Conservation (phyloP, 2,329 filamentous ascomycete genomes). For the Stemphylium lycopersici region DNA sequence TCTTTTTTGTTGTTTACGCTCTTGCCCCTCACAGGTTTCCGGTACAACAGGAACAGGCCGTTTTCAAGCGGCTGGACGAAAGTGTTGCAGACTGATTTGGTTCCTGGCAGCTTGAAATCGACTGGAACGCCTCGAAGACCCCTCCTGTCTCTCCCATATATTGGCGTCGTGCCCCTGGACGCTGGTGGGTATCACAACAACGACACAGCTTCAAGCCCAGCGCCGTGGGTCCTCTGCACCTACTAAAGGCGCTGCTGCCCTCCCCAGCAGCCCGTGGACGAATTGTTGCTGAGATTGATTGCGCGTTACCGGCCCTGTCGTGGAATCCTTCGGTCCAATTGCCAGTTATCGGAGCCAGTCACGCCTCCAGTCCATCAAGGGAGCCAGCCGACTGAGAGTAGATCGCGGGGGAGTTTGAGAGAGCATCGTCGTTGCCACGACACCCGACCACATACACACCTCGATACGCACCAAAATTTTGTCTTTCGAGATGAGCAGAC, state of each 20-base stretch:
- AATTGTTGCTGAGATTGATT: conserved; percentile 30
- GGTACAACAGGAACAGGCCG: conserved; percentile 47
- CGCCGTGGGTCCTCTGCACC: conserved; percentile 40
- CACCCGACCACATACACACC: conserved; percentile 3
- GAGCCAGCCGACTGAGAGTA: conserved; percentile 15
- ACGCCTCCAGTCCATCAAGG: conserved; percentile 26
- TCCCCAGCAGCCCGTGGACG: conserved; percentile 45
- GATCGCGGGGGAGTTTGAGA: conserved; percentile 11
- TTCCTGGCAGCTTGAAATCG: conserved; percentile 47
- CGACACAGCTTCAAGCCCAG: conserved; percentile 45
- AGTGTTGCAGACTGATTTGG: conserved; percentile 48
- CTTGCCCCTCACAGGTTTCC: conserved; percentile 31
- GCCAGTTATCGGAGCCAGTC: conserved; percentile 29
- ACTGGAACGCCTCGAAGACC: conserved; percentile 43
- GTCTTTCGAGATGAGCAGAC: conserved; percentile 36
- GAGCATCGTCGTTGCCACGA: conserved; percentile 15
- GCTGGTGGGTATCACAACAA: conserved; percentile 46
- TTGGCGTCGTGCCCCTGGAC: conserved; percentile 46
- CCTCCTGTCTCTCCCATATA: conserved; percentile 48
- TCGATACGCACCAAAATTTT: not conserved
- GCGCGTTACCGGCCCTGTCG: conserved; percentile 42
- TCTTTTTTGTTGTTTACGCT: conserved; percentile 41
- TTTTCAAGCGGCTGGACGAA: conserved; percentile 46
- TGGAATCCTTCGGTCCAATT: conserved; percentile 43
- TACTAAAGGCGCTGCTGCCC: conserved; percentile 46